Base-by-base conservation (phyloP, 1,284 basidiomycete species). In the Exobasidium rhododendri region DNA sequence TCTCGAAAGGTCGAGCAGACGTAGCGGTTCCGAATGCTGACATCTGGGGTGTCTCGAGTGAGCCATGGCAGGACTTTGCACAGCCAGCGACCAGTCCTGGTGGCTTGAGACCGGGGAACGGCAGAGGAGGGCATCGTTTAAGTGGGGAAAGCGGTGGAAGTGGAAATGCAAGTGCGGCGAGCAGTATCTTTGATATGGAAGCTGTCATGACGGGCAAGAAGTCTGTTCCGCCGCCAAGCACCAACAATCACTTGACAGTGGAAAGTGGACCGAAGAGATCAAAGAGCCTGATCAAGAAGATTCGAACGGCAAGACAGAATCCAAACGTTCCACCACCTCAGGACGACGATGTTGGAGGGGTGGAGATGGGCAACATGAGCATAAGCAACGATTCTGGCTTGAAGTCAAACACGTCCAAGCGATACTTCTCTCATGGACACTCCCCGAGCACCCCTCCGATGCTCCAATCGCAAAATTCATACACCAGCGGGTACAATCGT, bases 31-130 rank as follows among this genome's bases (percentile, higher is more conserved):
- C 73, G 35, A 68, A 75, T 43, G 74, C 76, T 26, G 77, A 77
- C 40, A 69, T 74, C 3, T 78, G 75, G 73, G 77, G 77, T 50
- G 71, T 75, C 40, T 14, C 45, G 7, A 58, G 69, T 24, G 77
- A 79, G 62, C 77, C 77, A 13, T 79, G 77, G 77, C 75, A 78
- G 56, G 77, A 79, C 57, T 78, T 79, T 58, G 73, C 74, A 2
- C 61, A 63, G 22, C 74, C 75, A 17, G 66, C 69, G 32, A 52
- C 66, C 6, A 59, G 54, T n/a, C 17, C 35, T 40, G 35, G 35
- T 40, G 35, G 52, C 7, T 40, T 40, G 35, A 7, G 35, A 40
- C 35, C 35, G 7, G 35, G 35, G 7, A 50, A 4, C 24, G 47
- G 31, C 63, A 63, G 40, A 35, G 20, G 22, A 2, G 52, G 28